Percentiles rank a stretch among this genome's conserved stretches.
Evolutionary conservation across 2,329 filamentous ascomycete species (phyloP).

Genomic region (Annulohypoxylon truncatum): DNA sequence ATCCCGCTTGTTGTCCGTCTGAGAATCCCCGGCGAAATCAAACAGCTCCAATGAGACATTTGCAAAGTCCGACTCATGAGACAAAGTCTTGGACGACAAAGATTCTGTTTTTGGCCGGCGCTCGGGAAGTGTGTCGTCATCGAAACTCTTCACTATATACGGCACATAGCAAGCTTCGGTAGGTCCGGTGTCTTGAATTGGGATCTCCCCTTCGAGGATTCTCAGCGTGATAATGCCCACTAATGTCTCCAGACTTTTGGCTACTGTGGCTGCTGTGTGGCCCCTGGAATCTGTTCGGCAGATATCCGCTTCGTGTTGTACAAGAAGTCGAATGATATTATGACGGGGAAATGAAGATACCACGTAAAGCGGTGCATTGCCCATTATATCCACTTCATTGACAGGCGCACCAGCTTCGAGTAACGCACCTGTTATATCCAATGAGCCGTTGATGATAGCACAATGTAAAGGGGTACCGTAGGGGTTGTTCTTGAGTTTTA

Average conservation of each 20-base stretch:
- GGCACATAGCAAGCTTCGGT: neutral
- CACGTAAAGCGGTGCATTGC: conserved; percentile 1
- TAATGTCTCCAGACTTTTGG: neutral
- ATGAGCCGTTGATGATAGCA: conserved; percentile 7
- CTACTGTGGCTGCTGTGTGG: conserved; percentile 5
- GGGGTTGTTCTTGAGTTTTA: conserved; percentile 13
- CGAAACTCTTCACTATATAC: neutral
- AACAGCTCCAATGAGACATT: conserved; percentile 3
- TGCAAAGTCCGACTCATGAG: neutral
- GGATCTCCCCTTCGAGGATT: conserved; percentile 6
- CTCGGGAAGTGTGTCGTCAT: neutral
- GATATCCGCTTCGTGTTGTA: conserved; percentile 8
- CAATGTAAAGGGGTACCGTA: conserved; percentile 18
- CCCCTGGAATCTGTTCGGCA: neutral
- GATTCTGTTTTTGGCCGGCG: neutral
- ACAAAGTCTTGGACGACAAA: neutral
- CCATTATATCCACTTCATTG: neutral
- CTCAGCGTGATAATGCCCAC: neutral
- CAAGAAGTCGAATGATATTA: conserved; percentile 14
- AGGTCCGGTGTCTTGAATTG: neutral
- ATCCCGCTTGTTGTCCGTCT: neutral
- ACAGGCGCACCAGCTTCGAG: conserved; percentile 18
- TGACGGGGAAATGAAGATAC: conserved; percentile 9
- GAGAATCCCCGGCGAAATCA: neutral
- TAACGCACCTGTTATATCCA: conserved; percentile 5